Percentiles rank a stretch among this genome's conserved stretches.
These are phyloP conservation scores for Leucosporidium yakuticum DNA, from an alignment of 768 basidiomycete species.

Conservation along the genomic window DNA sequence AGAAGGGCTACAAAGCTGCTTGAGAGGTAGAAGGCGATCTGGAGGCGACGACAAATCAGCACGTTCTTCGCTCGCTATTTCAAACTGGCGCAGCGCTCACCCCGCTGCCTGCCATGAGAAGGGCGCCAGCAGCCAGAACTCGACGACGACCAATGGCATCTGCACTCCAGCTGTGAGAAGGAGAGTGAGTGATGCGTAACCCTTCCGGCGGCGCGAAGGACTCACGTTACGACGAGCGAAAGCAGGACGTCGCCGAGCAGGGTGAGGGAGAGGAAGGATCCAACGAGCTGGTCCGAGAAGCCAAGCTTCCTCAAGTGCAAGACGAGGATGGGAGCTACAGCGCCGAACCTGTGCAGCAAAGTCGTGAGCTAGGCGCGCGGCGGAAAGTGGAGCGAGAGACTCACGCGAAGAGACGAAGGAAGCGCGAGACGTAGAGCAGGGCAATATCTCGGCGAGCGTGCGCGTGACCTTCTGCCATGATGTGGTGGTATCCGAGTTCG, in stretches of 20 bases:
- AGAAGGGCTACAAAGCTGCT: slow-evolving; percentile 12
- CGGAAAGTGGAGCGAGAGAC: no score
- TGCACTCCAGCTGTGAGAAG: slow-evolving; percentile 10
- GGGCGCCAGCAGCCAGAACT: slow-evolving; percentile 36
- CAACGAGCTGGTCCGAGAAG: slow-evolving; percentile 38
- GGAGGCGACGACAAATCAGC: background rate
- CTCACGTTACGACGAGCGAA: slow-evolving; percentile 36
- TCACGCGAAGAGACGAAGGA: slow-evolving; percentile 1
- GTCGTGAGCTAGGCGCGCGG: background rate
- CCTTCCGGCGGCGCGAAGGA: background rate
- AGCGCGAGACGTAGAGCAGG: no score
- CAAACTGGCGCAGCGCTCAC: slow-evolving; percentile 21
- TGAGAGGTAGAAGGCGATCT: slow-evolving; percentile 20
- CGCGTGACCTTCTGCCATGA: no score
- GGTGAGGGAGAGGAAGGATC: slow-evolving; percentile 41
- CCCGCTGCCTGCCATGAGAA: slow-evolving; percentile 38
- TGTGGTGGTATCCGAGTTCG: no score
- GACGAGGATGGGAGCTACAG: slow-evolving; percentile 38
- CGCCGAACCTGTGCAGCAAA: slow-evolving; percentile 24
- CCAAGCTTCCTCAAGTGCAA: slow-evolving; percentile 37
- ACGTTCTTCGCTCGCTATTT: background rate
- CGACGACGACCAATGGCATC: slow-evolving; percentile 38
- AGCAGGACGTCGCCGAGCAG: slow-evolving; percentile 40
- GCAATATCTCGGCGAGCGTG: no score
- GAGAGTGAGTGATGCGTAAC: no score